Evolutionary conservation across 495 filamentous ascomycete genomes (phyloP).

Genomic region (Neurospora sp.): DNA sequence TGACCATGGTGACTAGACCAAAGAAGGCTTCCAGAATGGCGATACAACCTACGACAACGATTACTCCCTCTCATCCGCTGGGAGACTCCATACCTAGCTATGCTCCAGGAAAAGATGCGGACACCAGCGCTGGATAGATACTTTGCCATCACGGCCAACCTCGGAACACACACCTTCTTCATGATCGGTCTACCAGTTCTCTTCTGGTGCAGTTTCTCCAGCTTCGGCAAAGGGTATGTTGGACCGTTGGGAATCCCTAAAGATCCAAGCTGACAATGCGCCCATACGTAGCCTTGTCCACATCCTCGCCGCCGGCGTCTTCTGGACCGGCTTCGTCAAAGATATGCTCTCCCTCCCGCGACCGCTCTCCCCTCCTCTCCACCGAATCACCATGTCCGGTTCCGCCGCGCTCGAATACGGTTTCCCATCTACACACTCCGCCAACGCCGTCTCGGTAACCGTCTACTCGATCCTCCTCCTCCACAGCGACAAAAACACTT

Average conservation of each 20-base stretch:
- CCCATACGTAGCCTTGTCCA: constrained; percentile 58
- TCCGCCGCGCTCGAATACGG: constrained; percentile 92
- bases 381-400: constrained; percentile 93
- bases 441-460: constrained; percentile 91
- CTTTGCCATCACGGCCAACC: constrained; percentile 92
- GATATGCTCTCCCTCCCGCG: constrained; percentile 91
- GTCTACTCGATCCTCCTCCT: constrained; percentile 69
- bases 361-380: constrained; percentile 83
- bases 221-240: constrained; percentile 74
- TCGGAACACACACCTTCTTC: constrained; percentile 97
- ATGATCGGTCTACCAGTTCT: constrained; percentile 88
- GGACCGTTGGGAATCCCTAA: background rate
- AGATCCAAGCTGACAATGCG: constrained; percentile 7
- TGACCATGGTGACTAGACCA: constrained; percentile 50
- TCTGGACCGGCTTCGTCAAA: constrained; percentile 88
- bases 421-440: constrained; percentile 93
- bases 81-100: constrained; percentile 92
- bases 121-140: constrained; percentile 83
- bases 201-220: constrained; percentile 87
- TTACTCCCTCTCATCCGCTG: constrained; percentile 81
- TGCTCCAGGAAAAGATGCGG: constrained; percentile 65
- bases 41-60: constrained; percentile 69
- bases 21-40: constrained; percentile 74
- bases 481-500: constrained; percentile 41
- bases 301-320: constrained; percentile 79